Conservation (phyloP, 139 green algal species). For the Tetradesmus lagerheimii region DNA sequence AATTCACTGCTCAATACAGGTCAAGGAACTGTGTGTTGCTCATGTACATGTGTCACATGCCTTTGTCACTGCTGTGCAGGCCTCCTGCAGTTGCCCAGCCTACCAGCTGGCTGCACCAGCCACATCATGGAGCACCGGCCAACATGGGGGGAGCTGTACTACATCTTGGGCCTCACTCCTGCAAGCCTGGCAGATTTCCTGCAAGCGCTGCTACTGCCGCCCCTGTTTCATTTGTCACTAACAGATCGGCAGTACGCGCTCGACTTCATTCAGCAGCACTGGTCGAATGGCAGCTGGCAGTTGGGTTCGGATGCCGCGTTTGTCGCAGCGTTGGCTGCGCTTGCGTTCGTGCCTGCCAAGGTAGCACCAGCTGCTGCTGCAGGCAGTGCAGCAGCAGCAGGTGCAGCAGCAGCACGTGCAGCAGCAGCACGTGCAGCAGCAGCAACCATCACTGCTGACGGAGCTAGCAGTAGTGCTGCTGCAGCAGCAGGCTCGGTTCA, state of each 20-base stretch:
- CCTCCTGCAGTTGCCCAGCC: not conserved
- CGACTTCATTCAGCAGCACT: conserved; percentile 40
- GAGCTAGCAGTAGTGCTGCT: not conserved
- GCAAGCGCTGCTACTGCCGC: conserved; percentile 52
- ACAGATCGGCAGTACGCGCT: conserved; percentile 47
- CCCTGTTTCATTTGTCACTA: conserved; percentile 33
- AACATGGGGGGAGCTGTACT: conserved; percentile 43
- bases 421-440: not conserved
- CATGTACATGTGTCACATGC: not conserved
- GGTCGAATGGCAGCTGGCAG: not conserved
- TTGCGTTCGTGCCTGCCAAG: conserved; percentile 27
- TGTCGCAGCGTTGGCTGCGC: not conserved
- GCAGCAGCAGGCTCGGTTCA: not conserved
- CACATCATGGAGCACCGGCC: conserved; percentile 48
- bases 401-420: not conserved
- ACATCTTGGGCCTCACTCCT: conserved; percentile 55
- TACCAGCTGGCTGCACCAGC: not conserved
- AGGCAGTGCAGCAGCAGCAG: not conserved
- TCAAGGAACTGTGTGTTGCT: too few relatives aligned
- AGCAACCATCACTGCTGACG: too few relatives aligned
- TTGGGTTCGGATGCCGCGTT: not conserved
- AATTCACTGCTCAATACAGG: too few relatives aligned
- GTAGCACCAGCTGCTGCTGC: conserved; percentile 11
- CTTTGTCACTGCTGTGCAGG: conserved; percentile 9
- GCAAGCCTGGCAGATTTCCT: conserved; percentile 53